Base-by-base conservation (phyloP, 192 early-diverging fungal species). In the Mortierella hygrophila region DNA sequence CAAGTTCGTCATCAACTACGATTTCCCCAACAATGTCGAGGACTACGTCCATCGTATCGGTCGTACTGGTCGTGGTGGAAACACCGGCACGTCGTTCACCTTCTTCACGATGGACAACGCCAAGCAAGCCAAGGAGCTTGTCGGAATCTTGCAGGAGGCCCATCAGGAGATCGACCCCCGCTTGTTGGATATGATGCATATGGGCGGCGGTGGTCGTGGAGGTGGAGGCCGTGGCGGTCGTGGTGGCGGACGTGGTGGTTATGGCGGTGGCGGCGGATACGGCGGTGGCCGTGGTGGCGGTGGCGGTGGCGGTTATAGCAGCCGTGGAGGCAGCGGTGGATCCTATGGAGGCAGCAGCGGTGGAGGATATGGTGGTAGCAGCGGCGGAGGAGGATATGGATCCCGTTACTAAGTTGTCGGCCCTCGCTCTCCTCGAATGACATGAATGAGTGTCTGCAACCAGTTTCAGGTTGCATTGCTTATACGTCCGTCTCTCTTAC, bases 1-100 rank as follows among this genome's bases (percentile, higher is more conserved):
- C 87, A 98, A 98, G 86, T 96, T 95, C 88, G 98, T 99, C 21
- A 97, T 99, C 90, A 99, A 99, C 89, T 96, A 96, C 79, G 97
- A 97, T 75, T 97, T 97, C 92, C 98, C 98, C 35, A 93, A 93
- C 79, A 98, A 95, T 79, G 92, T 96, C 76, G 95, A 96, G 87
- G 97, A 97, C 87, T 97, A 96, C 85, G 94, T 96, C 42, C 96
- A 97, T 88, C 96, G 98, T 83, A 97, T 99, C 89, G 98, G 98
- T 70, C 96, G 98, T 89, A 99, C 98, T 42, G 98, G 97, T 68
- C 94, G 98, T 86, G 98, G 97, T 57, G 98, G 97, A 55, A 91
- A 92, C 49, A 95, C 91, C 41, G 98, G 98, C 44, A 93, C 95
- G n/a, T 94, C 96, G 23, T 93, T 97, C 83, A 99, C 98, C 6